phyloP scores from a whole-genome alignment of 176 grass and related monocot species.

The Bolboschoenus planiculmis region DNA sequence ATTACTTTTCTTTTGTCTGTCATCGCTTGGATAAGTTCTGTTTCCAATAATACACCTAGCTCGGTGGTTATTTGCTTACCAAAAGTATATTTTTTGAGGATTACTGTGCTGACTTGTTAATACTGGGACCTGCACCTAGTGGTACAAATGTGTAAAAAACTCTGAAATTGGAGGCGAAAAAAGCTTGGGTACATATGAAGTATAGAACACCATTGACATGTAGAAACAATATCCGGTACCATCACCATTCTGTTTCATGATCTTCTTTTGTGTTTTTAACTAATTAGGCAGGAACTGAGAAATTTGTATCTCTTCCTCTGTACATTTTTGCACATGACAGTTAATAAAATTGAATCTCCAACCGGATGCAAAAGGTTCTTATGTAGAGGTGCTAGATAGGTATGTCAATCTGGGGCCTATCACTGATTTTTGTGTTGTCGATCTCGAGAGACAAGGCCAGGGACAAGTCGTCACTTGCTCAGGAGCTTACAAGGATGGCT shows the following conservation, averaged over 20 bases:
- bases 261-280: not conserved
- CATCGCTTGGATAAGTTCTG: not conserved
- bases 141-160: not conserved
- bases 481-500: slow-evolving; percentile 93
- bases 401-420: slow-evolving; percentile 96
- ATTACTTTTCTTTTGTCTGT: not conserved
- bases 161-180: not conserved
- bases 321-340: slow-evolving; percentile 42
- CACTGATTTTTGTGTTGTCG: slow-evolving; percentile 90
- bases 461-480: slow-evolving; percentile 94
- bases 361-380: slow-evolving; percentile 82
- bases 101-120: not conserved
- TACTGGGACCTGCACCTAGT: not conserved
- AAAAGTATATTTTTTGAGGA: not conserved
- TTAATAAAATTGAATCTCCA: slow-evolving; percentile 94
- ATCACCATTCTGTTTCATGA: not conserved
- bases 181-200: not conserved
- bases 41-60: not conserved
- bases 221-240: not conserved
- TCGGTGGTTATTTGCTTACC: not conserved
- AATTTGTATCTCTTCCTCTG: not conserved
- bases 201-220: not conserved
- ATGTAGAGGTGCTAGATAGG: slow-evolving; percentile 80
- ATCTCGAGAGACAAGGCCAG: slow-evolving; percentile 94
- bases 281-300: not conserved